Conservation (phyloP, 768 basidiomycete species). For the Pisolithus tinctorius region DNA sequence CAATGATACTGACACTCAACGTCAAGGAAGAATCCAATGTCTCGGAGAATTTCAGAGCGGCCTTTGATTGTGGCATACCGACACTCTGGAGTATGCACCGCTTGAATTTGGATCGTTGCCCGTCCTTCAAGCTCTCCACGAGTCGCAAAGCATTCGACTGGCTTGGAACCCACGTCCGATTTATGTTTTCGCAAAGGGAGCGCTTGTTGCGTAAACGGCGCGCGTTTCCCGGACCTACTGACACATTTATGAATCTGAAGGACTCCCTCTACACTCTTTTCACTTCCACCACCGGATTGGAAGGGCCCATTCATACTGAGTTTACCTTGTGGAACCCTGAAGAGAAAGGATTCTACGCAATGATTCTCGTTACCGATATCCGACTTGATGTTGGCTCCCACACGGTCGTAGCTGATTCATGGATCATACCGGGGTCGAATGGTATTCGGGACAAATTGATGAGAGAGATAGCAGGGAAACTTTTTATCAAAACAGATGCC, state of each 20-base stretch:
- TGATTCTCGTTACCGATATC: slow-evolving; percentile 42
- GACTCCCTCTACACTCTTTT: slow-evolving; percentile 26
- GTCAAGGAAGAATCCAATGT: slow-evolving; percentile 11
- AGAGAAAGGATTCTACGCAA: slow-evolving; percentile 20
- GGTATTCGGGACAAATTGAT: slow-evolving; percentile 4
- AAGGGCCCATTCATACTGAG: slow-evolving; percentile 10
- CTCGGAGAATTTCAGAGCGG: slow-evolving; percentile 25
- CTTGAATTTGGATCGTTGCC: slow-evolving; percentile 30
- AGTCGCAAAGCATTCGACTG: slow-evolving; percentile 18
- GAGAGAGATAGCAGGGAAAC: slow-evolving; percentile 7
- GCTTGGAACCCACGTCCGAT: slow-evolving; percentile 26
- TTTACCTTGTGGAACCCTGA: slow-evolving; percentile 14
- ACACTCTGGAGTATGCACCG: slow-evolving; percentile 34
- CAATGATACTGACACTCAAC: slow-evolving; percentile 9
- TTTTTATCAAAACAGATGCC: slow-evolving; percentile 10
- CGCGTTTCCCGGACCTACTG: not conserved
- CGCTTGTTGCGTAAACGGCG: not conserved
- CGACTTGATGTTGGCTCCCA: slow-evolving; percentile 43
- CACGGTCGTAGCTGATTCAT: slow-evolving; percentile 45
- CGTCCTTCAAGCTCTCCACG: slow-evolving; percentile 20
- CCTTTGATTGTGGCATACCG: slow-evolving; percentile 9
- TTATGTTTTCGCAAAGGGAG: slow-evolving; percentile 30
- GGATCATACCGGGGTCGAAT: slow-evolving; percentile 33
- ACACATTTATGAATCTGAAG: slow-evolving; percentile 28
- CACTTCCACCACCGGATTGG: slow-evolving; percentile 18